Conservation (phyloP, 441 rosid genomes). For the Gossypium schwendimanii region DNA sequence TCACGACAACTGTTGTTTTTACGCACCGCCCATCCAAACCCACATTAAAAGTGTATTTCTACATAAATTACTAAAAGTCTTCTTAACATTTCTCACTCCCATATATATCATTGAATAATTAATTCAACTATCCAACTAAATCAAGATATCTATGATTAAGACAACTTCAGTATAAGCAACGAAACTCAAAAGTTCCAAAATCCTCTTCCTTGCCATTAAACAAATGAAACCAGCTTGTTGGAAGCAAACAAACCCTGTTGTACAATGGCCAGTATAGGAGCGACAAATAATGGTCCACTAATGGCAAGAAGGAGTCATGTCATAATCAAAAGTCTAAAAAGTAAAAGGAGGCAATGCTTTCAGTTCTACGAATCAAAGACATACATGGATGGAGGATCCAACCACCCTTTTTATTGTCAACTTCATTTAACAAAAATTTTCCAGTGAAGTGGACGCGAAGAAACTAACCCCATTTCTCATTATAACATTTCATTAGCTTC, state of each 20-base stretch:
- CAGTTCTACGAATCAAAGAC: neutral
- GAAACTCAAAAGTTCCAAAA: neutral
- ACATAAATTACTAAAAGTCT: too few relatives aligned
- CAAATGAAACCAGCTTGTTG: neutral
- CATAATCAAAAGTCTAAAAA: slow-evolving; percentile 11
- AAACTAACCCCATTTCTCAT: slow-evolving; percentile 22
- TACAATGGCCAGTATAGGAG: neutral
- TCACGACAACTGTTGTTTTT: too few relatives aligned
- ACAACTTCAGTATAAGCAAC: neutral
- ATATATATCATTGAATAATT: neutral
- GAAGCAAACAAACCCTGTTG: neutral
- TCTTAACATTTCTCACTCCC: too few relatives aligned
- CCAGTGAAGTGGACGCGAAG: slow-evolving; percentile 63
- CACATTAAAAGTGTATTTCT: too few relatives aligned
- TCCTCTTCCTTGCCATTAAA: neutral
- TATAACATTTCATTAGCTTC: slow-evolving; percentile 13
- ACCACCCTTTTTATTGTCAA: slow-evolving; percentile 35
- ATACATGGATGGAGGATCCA: slow-evolving; percentile 21
- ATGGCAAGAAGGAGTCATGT: slow-evolving; percentile 13
- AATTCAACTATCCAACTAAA: neutral
- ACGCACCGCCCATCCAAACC: too few relatives aligned
- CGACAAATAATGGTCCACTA: neutral
- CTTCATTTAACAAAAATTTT: slow-evolving; percentile 32
- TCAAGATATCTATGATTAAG: neutral
- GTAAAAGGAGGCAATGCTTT: neutral